phyloP scores from a whole-genome alignment of 2,329 filamentous ascomycete genomes.

The Calonectria fujianensis region DNA sequence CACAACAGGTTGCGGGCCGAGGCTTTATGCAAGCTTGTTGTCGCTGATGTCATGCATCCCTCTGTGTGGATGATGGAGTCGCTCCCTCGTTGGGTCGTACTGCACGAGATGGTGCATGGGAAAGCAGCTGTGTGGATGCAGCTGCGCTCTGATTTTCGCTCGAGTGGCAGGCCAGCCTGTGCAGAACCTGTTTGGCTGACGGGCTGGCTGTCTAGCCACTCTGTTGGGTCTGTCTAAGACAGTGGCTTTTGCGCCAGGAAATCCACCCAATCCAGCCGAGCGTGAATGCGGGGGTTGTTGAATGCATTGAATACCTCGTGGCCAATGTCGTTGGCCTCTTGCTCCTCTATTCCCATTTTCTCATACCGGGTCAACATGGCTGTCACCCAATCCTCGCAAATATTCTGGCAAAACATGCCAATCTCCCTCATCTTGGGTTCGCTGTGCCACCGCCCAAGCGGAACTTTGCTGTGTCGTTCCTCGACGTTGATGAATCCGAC shows the following conservation, averaged over 20 bases:
- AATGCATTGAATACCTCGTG: slow-evolving; percentile 58
- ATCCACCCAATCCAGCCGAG: slow-evolving; percentile 60
- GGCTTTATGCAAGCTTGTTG: slow-evolving; percentile 45
- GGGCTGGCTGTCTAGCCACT: slow-evolving; percentile 24
- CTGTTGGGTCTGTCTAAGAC: slow-evolving; percentile 39
- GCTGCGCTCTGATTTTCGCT: slow-evolving; percentile 39
- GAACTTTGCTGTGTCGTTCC: slow-evolving; percentile 56
- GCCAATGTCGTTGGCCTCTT: slow-evolving; percentile 59
- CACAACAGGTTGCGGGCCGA: slow-evolving; percentile 35
- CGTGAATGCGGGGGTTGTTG: slow-evolving; percentile 59
- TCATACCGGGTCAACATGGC: slow-evolving; percentile 60
- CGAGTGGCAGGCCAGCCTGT: slow-evolving; percentile 36
- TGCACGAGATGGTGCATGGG: slow-evolving; percentile 32
- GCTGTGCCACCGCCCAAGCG: slow-evolving; percentile 63
- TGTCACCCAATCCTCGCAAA: slow-evolving; percentile 60
- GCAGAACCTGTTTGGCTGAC: slow-evolving; percentile 27
- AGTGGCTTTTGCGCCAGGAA: slow-evolving; percentile 63
- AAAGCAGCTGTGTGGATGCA: slow-evolving; percentile 35
- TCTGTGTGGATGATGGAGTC: background rate
- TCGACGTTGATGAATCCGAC: slow-evolving; percentile 61
- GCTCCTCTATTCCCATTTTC: slow-evolving; percentile 58
- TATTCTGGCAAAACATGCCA: slow-evolving; percentile 61
- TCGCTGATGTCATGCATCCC: slow-evolving; percentile 35
- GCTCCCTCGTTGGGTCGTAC: slow-evolving; percentile 33
- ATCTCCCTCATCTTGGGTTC: slow-evolving; percentile 60